Base-by-base conservation (phyloP, 2,329 filamentous ascomycete genomes). In the Penicillium sp. region DNA sequence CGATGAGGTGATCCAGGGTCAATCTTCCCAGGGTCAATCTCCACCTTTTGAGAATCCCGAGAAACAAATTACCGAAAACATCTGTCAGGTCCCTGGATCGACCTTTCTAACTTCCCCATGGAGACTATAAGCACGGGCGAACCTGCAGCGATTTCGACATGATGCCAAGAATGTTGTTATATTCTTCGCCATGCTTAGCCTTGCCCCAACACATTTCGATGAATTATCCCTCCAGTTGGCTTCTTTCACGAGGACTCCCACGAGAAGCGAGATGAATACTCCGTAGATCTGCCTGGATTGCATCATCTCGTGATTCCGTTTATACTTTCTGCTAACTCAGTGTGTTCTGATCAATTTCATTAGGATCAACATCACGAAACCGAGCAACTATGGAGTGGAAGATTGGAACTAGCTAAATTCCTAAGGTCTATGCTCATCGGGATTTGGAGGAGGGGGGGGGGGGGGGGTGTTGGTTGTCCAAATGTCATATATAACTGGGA, bases 121-220 rank as follows among this genome's bases (percentile, higher is more conserved):
- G 25, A 37, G 55, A 42, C 21, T 37, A 37, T 17, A 21, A 23
- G 47, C 50, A 61, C 51, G 37, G 37, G 21, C 25, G 35, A 56
- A 4, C 29, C 31, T 33, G 31, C 50, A 40, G 37, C 37, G 56
- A 66, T 67, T 61, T 66, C 63, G 56, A 59, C 60, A 67, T 54
- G 60, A 63, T 63, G 65, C 65, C 63, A 67, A 67, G 63, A 42
- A 67, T 67, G 60, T 60, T 57, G 63, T 62, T 63, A 67, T 65
- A 57, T 46, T 5, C n/a, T 50, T 38, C 29, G 35, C 35, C 38
- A 33, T 41, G 41, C 35, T 31, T 45, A 15, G 17, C 13, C 10
- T 37, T 12, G 6, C 31, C 12, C 17, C 10, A 23, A 13, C 9
- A 33, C 27, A 17, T 50, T 19, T 31, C 17, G 9, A 38, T 59